Base-by-base conservation (phyloP, 2,329 filamentous ascomycete species). In the Penicillium sp. region DNA sequence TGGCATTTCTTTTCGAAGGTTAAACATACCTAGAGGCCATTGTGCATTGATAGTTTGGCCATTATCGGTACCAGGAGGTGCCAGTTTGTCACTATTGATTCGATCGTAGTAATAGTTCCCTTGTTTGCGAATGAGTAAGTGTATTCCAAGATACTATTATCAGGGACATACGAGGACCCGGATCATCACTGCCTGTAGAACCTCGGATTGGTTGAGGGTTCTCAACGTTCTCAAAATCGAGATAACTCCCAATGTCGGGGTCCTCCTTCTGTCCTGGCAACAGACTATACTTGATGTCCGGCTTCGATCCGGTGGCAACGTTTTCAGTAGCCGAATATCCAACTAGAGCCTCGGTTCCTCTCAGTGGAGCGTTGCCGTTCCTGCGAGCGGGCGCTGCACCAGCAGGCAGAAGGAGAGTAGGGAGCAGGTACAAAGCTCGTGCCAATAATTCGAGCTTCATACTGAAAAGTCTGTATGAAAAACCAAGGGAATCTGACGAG, bases 131-230 rank as follows among this genome's bases (percentile, higher is more conserved):
- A 37, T 59, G 6, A 58, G 33, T 10, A 13, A 10, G 0, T 2
- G 6, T 4, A 5, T n/a, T 5, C 2, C 10, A 3, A 12, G 9
- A 3, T 5, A 15, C 13, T 6, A 7, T 31, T 37, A 3, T 24
- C 8, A 6, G 1, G 12, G 7, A 61, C 63, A 45, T 68, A 63
- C 76, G 71, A 44, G 78, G 78, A 2, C 80, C 80, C 6, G 78
- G 75, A 55, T 81, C 78, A 1, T 75, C 78, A 2, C 65, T 69
- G 10, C 80, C 81, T 9, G 58, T 66, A 10, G 58, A 62, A 3
- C 81, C 81, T 6, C 81, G 75, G 38, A 82, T 75, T 1, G 81
- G 81, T 60, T 83, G 78, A 0, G 81, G 80, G 31, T 73, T 72
- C 3, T 77, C 67, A 25, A 74, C 72, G 46, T 73, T 67, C 43